Evolutionary conservation across 2,329 filamentous ascomycete species (phyloP), one percentile per base, ranked within the genome.

Genomic region (Ophiosphaerella narmari): DNA sequence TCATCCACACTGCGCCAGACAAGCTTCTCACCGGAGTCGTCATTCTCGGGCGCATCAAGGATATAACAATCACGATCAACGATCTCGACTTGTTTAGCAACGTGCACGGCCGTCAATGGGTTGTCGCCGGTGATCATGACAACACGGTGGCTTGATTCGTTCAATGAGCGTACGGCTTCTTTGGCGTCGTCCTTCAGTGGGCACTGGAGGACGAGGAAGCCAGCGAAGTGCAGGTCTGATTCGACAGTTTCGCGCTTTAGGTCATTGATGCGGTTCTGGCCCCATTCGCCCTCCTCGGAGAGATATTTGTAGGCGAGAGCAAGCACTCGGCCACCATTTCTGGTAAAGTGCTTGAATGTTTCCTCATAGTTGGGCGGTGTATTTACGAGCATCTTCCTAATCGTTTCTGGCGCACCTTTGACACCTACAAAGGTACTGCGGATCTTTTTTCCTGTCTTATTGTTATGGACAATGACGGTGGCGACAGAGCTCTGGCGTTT

Each of bases 91-190:
- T 97, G 88, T 54, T 88, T 87, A 13, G 94, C 94, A 48, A 99
- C 94, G 70, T 99, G 93, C 9, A 96, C 90, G 59, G 94, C 94
- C 35, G 94, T 99, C 44, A 99, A 82, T 11, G 94, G 93, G 73
- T 99, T 99, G 74, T 99, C 94, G 70, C 94, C 94, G 52, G 94
- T 99, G 60, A 99, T 99, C 94, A 99, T 99, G 63, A 99, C 89
- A 39, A 96, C 91, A 63, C 94, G 90, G 74, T 99, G 94, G 76
- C 92, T 97, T 75, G 93, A 97, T 79, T 99, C 94, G 70, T 97
- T 99, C 63, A 99, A 83, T 91, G 97, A 97, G 59, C 89, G 90
- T 35, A 99, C 90, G 34, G 94, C 87, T 72, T 94, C 87, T 76
- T 95, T 89, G 39, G 94, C 94, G 72, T 99, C 94, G 23, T 96